Evolutionary conservation across 2,329 filamentous ascomycete species (phyloP).

Genomic region (Aspergillus sp.): DNA sequence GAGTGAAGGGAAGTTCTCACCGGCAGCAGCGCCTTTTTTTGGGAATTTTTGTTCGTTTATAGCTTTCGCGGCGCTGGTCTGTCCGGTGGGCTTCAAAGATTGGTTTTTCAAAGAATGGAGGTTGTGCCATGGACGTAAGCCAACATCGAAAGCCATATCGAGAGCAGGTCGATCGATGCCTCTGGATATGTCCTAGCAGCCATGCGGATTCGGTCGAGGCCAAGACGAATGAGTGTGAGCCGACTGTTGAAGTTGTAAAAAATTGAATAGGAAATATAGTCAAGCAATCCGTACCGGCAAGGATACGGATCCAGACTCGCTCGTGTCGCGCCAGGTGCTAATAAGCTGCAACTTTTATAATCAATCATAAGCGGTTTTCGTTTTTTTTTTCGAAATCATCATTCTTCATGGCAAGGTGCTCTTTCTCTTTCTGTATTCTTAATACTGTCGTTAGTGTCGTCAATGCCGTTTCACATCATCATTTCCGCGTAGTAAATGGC

Average conservation of each 20-base stretch:
- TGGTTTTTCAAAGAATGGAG: slow-evolving; percentile 13
- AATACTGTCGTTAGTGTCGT: slow-evolving; percentile 22
- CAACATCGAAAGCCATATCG: background rate
- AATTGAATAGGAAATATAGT: background rate
- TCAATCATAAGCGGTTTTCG: slow-evolving; percentile 8
- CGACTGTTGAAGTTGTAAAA: background rate
- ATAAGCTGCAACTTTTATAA: slow-evolving; percentile 10
- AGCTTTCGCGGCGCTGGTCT: background rate
- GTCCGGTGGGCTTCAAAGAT: background rate
- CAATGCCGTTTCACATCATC: slow-evolving; percentile 35
- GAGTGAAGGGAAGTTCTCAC: slow-evolving; percentile 8
- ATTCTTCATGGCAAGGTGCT: slow-evolving; percentile 6
- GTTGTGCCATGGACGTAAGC: background rate
- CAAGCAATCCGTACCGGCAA: slow-evolving; percentile 1
- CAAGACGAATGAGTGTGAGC: slow-evolving; percentile 2
- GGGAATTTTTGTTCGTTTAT: background rate
- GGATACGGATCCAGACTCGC: slow-evolving; percentile 2
- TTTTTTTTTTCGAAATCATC: slow-evolving; percentile 14
- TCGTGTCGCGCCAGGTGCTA: slow-evolving; percentile 5
- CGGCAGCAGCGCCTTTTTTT: background rate
- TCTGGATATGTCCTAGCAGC: background rate
- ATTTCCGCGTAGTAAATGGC: slow-evolving; percentile 16
- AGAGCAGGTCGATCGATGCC: background rate
- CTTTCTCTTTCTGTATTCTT: slow-evolving; percentile 13
- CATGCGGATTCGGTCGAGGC: background rate